phyloP scores from a whole-genome alignment of 2,329 filamentous ascomycete genomes.

The Calonectria montana region DNA sequence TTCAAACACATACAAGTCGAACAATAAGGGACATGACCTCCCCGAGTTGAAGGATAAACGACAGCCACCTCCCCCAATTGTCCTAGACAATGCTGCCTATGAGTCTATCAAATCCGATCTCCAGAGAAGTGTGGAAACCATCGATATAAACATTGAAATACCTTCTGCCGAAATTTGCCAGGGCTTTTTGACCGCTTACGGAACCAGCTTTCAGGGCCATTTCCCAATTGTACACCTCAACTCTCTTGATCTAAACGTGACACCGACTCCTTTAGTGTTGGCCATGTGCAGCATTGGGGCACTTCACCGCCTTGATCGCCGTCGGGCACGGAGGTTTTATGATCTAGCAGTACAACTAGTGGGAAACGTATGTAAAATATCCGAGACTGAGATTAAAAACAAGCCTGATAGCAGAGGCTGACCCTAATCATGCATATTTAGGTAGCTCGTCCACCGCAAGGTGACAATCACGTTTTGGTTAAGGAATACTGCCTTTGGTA shows the following conservation, averaged over 20 bases:
- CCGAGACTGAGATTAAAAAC: background rate
- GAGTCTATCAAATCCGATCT: background rate
- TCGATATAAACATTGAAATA: background rate
- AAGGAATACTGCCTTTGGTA: conserved; percentile 22
- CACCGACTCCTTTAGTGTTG: background rate
- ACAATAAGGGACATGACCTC: background rate
- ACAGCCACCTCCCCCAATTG: background rate
- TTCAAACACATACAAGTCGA: background rate
- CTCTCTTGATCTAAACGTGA: background rate
- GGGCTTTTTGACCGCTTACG: background rate
- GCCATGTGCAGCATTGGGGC: background rate
- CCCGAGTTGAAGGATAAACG: background rate
- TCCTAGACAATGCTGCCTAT: background rate
- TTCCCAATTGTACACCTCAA: background rate
- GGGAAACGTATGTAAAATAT: background rate
- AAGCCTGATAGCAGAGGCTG: background rate
- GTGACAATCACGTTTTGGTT: background rate
- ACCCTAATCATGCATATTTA: background rate
- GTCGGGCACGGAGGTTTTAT: background rate
- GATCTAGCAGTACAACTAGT: background rate
- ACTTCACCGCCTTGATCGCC: background rate
- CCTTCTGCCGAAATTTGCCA: background rate
- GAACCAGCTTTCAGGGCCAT: background rate
- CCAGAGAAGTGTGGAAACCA: background rate
- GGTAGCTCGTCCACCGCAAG: background rate